A percentile compares a stretch with the other conserved stretches of the same genome.
Evolutionary conservation across 768 basidiomycete genomes (phyloP).

Genomic region (Hemileccinum rubropunctum): DNA sequence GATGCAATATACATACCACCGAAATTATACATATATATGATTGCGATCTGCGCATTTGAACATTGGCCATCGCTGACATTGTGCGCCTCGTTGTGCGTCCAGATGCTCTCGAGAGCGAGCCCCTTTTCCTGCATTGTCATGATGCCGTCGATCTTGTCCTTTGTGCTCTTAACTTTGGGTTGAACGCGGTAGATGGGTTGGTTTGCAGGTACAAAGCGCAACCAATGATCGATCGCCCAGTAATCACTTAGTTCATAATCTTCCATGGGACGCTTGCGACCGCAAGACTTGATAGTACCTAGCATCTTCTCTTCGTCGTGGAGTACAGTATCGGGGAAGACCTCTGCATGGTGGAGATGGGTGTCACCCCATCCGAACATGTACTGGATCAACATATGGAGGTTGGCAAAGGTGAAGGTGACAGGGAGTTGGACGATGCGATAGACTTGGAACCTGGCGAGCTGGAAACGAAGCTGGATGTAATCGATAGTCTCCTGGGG

Average conservation of each 20-base stretch:
- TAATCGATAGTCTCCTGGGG: conserved; percentile 17
- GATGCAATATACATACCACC: conserved; percentile 5
- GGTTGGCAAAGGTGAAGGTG: conserved; percentile 31
- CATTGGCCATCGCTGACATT: conserved; percentile 27
- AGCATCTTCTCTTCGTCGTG: conserved; percentile 8
- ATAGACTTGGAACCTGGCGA: conserved; percentile 26
- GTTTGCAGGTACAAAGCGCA: conserved; percentile 10
- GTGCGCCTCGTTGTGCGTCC: conserved; percentile 15
- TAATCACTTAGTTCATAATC: conserved; percentile 13
- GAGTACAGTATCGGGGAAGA: conserved; percentile 21
- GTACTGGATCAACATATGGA: conserved; percentile 28
- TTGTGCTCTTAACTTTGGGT: conserved; percentile 7
- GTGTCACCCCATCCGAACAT: conserved; percentile 31
- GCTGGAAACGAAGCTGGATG: conserved; percentile 31
- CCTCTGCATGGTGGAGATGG: conserved; percentile 24
- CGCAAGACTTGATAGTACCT: conserved; percentile 23
- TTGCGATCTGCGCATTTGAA: conserved; percentile 18
- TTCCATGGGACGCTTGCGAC: conserved; percentile 17
- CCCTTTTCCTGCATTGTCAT: conserved; percentile 22
- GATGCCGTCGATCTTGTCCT: conserved; percentile 2
- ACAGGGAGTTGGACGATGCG: conserved; percentile 23
- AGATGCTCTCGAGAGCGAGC: conserved; percentile 24
- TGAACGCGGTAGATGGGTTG: conserved; percentile 19
- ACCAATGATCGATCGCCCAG: conserved; percentile 10
- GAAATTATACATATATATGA: conserved; percentile 26